Conservation (phyloP, 2,329 filamentous ascomycete species). For the Nannizziopsis barbatae region DNA sequence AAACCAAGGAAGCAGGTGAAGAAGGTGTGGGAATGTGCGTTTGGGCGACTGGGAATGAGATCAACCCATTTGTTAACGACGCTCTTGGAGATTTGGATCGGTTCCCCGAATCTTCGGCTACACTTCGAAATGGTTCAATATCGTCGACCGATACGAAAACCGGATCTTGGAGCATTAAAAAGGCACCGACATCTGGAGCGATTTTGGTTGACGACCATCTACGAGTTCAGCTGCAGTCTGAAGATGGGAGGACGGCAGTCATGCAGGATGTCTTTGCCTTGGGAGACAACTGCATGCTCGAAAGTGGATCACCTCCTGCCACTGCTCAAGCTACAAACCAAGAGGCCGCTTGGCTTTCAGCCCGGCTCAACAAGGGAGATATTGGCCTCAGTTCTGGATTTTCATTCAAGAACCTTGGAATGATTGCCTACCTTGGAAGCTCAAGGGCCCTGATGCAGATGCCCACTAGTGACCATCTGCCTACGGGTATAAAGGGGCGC, state of each 20-base stretch:
- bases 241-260: conserved; percentile 29
- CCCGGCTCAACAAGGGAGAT: conserved; percentile 43
- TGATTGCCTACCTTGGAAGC: conserved; percentile 50
- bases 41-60: conserved; percentile 49
- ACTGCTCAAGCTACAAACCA: conserved; percentile 51
- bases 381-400: conserved; percentile 31
- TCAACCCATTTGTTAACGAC: conserved; percentile 43
- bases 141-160: conserved; percentile 13
- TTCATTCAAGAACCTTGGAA: conserved; percentile 46
- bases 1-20: conserved; percentile 47
- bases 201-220: conserved; percentile 48
- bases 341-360: conserved; percentile 48
- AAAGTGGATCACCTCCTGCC: conserved; percentile 43
- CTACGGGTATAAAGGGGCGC: conserved; percentile 30
- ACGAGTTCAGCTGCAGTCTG: conserved; percentile 42
- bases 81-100: conserved; percentile 23
- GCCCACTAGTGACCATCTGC: conserved; percentile 24
- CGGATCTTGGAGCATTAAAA: conserved; percentile 40
- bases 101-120: conserved; percentile 15
- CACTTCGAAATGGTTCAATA: not conserved
- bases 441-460: conserved; percentile 48
- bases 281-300: conserved; percentile 47
- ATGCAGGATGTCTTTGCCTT: conserved; percentile 45
- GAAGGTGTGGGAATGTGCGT: conserved; percentile 50
- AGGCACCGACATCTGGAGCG: conserved; percentile 37